Percentiles rank a stretch among this genome's conserved stretches.
Conservation (phyloP, 2,329 filamentous ascomycete species). For the Blastomyces silverae region DNA sequence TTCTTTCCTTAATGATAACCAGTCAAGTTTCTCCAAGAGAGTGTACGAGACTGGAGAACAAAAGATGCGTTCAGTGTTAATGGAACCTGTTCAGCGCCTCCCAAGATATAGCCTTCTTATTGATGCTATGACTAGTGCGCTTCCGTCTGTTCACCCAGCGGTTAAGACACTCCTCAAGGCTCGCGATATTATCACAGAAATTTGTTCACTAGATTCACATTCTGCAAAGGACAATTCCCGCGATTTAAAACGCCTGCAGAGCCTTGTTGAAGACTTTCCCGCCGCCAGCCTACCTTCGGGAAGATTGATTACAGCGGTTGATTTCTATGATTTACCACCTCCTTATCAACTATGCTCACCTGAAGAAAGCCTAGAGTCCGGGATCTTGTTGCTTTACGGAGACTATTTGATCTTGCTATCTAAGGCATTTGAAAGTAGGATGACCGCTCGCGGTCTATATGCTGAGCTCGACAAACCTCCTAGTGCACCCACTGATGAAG, state of each 20-base stretch:
- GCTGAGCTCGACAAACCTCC: slow-evolving; percentile 80
- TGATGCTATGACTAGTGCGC: slow-evolving; percentile 81
- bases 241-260: slow-evolving; percentile 64
- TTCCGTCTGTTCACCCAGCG: slow-evolving; percentile 80
- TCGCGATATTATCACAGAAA: slow-evolving; percentile 88
- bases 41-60: slow-evolving; percentile 84
- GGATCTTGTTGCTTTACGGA: slow-evolving; percentile 76
- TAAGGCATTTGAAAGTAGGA: slow-evolving; percentile 57
- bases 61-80: slow-evolving; percentile 79
- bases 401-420: slow-evolving; percentile 72
- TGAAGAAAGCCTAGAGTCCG: slow-evolving; percentile 44
- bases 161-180: slow-evolving; percentile 77
- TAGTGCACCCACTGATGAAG: slow-evolving; percentile 21
- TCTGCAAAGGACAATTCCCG: slow-evolving; percentile 61
- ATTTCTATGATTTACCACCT: slow-evolving; percentile 68
- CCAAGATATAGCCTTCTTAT: slow-evolving; percentile 94
- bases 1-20: slow-evolving; percentile 65
- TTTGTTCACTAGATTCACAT: slow-evolving; percentile 83
- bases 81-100: slow-evolving; percentile 90
- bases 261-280: slow-evolving; percentile 73
- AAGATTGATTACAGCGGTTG: slow-evolving; percentile 71
- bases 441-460: slow-evolving; percentile 68
- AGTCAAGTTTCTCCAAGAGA: slow-evolving; percentile 73
- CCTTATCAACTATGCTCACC: slow-evolving; percentile 55
- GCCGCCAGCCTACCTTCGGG: slow-evolving; percentile 63